phyloP scores from a whole-genome alignment of 306 rosid genomes.

The Spatholobus suberectus region DNA sequence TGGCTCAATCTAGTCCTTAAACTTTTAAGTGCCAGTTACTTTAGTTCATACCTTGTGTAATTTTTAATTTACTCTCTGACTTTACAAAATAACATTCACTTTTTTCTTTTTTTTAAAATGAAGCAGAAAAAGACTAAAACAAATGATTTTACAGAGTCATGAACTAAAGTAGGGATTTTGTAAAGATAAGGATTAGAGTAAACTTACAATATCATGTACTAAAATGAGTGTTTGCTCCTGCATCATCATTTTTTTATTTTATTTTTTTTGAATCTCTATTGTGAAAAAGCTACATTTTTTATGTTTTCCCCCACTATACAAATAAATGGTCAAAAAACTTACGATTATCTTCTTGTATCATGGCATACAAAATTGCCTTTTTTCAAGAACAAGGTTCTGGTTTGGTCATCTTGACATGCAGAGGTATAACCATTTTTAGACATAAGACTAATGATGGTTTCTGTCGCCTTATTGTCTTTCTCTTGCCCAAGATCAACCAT shows the following conservation, averaged over 20 bases:
- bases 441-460: conserved; percentile 29
- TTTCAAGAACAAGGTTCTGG: conserved; percentile 23
- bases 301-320: not conserved
- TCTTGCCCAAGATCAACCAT: conserved; percentile 27
- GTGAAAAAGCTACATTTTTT: not conserved
- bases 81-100: not conserved
- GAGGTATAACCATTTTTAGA: not conserved
- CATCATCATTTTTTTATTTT: not conserved
- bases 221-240: not conserved
- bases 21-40: not conserved
- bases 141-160: not conserved
- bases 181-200: not conserved
- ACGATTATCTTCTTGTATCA: not conserved
- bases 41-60: no score
- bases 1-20: not conserved
- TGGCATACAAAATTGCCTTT: not conserved
- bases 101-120: not conserved
- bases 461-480: conserved; percentile 25
- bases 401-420: conserved; percentile 19
- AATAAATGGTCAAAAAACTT: not conserved
- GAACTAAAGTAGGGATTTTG: not conserved
- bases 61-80: not conserved
- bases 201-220: not conserved
- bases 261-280: not conserved
- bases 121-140: not conserved